A percentile compares a stretch with the other conserved stretches of the same genome.
phyloP scores from a whole-genome alignment of 2,329 filamentous ascomycete species.

The Aureobasidium namibiae region DNA sequence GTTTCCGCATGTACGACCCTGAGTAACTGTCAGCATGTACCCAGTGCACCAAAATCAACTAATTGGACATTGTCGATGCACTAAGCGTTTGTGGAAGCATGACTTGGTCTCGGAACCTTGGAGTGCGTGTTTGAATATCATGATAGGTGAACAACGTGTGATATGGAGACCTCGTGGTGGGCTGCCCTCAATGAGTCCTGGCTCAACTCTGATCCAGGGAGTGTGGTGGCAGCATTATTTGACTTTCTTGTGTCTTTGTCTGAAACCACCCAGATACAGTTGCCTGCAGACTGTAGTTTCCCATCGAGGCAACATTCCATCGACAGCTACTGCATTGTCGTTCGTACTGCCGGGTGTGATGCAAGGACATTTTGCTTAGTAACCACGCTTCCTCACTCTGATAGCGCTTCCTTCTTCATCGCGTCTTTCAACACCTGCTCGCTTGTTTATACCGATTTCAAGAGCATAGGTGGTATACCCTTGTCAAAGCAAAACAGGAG shows the following conservation, averaged over 20 bases:
- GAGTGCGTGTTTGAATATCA: too few relatives aligned
- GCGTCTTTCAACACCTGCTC: not conserved
- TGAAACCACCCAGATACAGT: not conserved
- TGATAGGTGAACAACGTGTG: too few relatives aligned
- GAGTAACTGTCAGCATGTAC: not conserved
- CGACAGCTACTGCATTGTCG: not conserved
- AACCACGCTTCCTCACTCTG: not conserved
- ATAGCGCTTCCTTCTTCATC: not conserved
- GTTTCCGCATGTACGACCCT: not conserved
- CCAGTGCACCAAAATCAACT: not conserved
- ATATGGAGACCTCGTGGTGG: too few relatives aligned
- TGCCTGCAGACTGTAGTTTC: not conserved
- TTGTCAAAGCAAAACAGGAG: not conserved
- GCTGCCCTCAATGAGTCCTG: too few relatives aligned
- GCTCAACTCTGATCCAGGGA: too few relatives aligned
- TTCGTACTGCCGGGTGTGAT: not conserved
- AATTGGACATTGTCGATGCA: not conserved
- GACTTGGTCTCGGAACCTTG: not conserved
- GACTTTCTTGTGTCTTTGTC: too few relatives aligned
- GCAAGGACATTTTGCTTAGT: not conserved
- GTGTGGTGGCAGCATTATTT: not conserved
- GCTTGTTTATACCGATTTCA: not conserved
- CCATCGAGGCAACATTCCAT: not conserved
- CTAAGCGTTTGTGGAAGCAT: not conserved
- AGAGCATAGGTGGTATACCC: not conserved